Percentiles rank a stretch among this genome's conserved stretches.
phyloP scores from a whole-genome alignment of 2,329 filamentous ascomycete genomes.

The Zelopaecilomyces penicillatus region DNA sequence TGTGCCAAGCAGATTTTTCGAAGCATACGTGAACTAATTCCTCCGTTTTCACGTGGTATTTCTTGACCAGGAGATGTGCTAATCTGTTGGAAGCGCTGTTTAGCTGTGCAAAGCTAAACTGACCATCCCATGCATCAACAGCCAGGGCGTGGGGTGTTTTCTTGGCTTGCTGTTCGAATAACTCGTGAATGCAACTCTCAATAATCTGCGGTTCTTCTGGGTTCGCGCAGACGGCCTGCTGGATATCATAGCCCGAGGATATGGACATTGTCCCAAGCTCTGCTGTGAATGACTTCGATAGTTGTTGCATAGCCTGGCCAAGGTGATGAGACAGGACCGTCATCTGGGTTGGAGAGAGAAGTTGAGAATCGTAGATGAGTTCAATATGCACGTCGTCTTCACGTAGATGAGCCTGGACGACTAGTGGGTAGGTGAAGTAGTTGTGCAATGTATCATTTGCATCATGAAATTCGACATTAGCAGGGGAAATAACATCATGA shows the following conservation, averaged over 20 bases:
- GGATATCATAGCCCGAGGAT: constrained; percentile 1
- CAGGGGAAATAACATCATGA: neutral
- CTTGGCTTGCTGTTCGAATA: constrained; percentile 5
- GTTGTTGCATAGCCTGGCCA: constrained; percentile 3
- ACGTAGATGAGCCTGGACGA: constrained; percentile 4
- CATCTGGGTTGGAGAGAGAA: neutral
- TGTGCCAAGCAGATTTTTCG: constrained; percentile 10
- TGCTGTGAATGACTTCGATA: neutral
- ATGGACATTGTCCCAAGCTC: constrained; percentile 3
- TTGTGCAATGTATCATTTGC: neutral
- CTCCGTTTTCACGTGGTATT: constrained; percentile 9
- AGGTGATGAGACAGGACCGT: constrained; percentile 5
- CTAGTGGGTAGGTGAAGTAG: neutral
- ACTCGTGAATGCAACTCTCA: constrained; percentile 4
- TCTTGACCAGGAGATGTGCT: constrained; percentile 6
- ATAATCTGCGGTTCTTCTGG: constrained; percentile 1
- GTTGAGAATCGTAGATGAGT: constrained; percentile 1
- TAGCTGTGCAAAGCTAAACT: constrained; percentile 30
- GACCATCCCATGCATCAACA: constrained; percentile 14
- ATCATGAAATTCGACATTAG: no score
- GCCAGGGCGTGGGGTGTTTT: constrained; percentile 2
- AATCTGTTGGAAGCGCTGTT: constrained; percentile 7
- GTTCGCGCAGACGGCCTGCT: constrained; percentile 2
- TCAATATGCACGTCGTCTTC: constrained; percentile 1
- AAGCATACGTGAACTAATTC: constrained; percentile 7